These are phyloP conservation scores for Fusarium sp. DNA, from an alignment of 2,329 filamentous ascomycete species.

Conservation along the genomic window DNA sequence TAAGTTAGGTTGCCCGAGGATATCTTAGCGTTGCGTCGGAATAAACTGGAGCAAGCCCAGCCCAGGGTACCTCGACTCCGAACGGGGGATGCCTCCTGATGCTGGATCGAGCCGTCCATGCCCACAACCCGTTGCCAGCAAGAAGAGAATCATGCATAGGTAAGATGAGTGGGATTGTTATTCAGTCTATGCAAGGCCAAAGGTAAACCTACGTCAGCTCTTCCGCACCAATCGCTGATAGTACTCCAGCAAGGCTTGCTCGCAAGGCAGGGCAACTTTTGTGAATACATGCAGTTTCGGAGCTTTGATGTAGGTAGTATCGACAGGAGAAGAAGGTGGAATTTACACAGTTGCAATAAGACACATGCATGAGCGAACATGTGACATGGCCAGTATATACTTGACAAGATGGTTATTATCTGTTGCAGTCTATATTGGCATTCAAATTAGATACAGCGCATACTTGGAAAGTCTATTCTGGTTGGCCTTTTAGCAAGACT, in stretches of 20 bases:
- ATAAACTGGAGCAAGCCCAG: too few species aligned
- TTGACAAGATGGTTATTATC: too few species aligned
- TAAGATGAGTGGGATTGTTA: background rate
- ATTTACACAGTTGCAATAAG: background rate
- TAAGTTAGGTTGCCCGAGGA: background rate
- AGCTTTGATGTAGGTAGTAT: too few species aligned
- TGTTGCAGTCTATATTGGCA: too few species aligned
- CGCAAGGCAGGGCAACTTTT: background rate
- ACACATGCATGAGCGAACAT: too few species aligned
- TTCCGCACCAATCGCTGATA: background rate
- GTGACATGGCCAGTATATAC: too few species aligned
- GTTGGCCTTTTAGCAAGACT: too few species aligned
- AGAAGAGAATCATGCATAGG: background rate
- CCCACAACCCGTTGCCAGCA: background rate
- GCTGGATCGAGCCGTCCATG: slow-evolving; percentile 6
- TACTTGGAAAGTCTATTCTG: too few species aligned
- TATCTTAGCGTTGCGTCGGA: background rate
- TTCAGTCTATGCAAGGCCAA: background rate
- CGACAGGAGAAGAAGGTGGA: background rate
- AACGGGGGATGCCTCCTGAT: background rate
- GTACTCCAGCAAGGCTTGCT: background rate
- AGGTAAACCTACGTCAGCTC: background rate
- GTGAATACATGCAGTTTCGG: background rate
- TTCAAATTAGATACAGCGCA: too few species aligned
- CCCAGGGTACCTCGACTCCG: background rate